These are phyloP conservation scores for Colletotrichum musae DNA, from an alignment of 2,329 filamentous ascomycete species.

Conservation along the genomic window DNA sequence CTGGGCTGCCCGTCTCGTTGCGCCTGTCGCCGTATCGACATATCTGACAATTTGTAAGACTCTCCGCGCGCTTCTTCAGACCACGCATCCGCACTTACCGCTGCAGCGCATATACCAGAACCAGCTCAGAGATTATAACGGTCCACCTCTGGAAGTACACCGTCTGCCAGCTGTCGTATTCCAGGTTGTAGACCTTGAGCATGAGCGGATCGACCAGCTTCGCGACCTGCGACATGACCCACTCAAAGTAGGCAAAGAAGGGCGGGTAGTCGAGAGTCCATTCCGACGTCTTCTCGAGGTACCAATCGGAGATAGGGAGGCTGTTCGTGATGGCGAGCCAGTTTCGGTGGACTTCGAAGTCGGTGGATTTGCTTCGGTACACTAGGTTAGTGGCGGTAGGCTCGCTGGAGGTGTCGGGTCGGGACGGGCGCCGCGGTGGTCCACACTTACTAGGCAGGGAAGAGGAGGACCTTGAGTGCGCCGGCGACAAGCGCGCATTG, in stretches of 20 bases:
- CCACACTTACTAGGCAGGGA: constrained; percentile 88
- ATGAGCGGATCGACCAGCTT: constrained; percentile 84
- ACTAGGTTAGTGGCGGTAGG: constrained; percentile 38
- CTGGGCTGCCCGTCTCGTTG: constrained; percentile 82
- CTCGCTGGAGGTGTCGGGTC: constrained; percentile 13
- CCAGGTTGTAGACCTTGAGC: constrained; percentile 84
- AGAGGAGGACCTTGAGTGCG: constrained; percentile 91
- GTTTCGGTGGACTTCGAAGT: constrained; percentile 99
- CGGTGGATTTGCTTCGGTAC: constrained; percentile 87
- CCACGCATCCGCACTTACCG: constrained; percentile 61
- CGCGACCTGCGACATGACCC: constrained; percentile 87
- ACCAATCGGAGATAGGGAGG: constrained; percentile 90
- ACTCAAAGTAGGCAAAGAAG: constrained; percentile 98
- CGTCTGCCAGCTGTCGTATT: constrained; percentile 93
- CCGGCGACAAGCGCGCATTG: constrained; percentile 90
- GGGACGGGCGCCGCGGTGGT: not conserved
- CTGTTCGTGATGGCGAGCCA: constrained; percentile 97
- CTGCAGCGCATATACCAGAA: constrained; percentile 87
- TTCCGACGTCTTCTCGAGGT: constrained; percentile 97
- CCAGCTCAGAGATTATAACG: constrained; percentile 87
- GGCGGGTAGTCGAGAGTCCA: constrained; percentile 99
- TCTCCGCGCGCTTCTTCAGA: not conserved
- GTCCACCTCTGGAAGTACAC: constrained; percentile 93
- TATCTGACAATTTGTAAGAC: constrained; percentile 66
- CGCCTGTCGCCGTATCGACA: constrained; percentile 77